Percentiles rank a stretch among this genome's conserved stretches.
phyloP scores from a whole-genome alignment of 2,329 filamentous ascomycete species.

The Fusarium heterosporum region DNA sequence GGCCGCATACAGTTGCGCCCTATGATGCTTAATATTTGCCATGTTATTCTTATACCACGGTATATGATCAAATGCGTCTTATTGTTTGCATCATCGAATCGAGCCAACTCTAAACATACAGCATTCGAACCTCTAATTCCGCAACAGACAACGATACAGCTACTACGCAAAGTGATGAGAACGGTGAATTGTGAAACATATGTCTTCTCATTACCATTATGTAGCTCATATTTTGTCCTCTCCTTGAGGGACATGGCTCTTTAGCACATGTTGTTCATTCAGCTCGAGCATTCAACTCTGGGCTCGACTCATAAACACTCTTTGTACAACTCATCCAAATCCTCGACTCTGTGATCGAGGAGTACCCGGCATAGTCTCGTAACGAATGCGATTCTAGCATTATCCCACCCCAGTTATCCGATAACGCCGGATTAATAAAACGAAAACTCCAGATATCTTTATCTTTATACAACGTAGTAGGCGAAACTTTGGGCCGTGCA shows the following conservation, averaged over 20 bases:
- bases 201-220: slow-evolving; percentile 46
- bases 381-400: slow-evolving; percentile 46
- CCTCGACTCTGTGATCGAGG: slow-evolving; percentile 24
- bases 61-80: not conserved
- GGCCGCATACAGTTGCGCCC: not conserved
- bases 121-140: not conserved
- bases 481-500: slow-evolving; percentile 17
- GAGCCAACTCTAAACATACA: not conserved
- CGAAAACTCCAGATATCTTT: slow-evolving; percentile 45
- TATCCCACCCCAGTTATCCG: slow-evolving; percentile 35
- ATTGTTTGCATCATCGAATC: not conserved
- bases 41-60: too few relatives aligned
- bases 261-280: slow-evolving; percentile 11
- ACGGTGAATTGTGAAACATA: slow-evolving; percentile 20
- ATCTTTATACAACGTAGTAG: slow-evolving; percentile 43
- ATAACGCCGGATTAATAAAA: slow-evolving; percentile 44
- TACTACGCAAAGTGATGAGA: not conserved
- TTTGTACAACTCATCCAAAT: slow-evolving; percentile 24
- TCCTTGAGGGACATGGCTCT: slow-evolving; percentile 17
- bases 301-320: slow-evolving; percentile 1
- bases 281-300: slow-evolving; percentile 6
- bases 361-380: slow-evolving; percentile 32
- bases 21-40: too few relatives aligned
- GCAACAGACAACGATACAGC: not conserved
- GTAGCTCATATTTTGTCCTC: slow-evolving; percentile 37